phyloP scores from a whole-genome alignment of 345 rosid genomes.

The Trapa bicornis region DNA sequence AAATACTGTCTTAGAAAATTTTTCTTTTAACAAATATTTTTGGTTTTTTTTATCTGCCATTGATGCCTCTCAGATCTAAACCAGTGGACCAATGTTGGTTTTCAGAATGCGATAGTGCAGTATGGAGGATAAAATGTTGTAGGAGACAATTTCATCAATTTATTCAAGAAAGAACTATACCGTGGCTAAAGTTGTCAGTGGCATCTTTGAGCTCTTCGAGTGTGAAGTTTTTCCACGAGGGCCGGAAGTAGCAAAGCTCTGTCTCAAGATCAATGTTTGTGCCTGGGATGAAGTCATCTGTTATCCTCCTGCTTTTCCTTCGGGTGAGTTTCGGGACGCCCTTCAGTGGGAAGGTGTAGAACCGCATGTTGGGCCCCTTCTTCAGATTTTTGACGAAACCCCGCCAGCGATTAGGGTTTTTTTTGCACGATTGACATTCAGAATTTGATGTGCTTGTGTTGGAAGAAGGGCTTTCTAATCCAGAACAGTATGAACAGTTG shows the following conservation, averaged over 20 bases:
- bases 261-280: constrained; percentile 35
- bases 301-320: constrained; percentile 47
- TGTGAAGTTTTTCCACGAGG: constrained; percentile 68
- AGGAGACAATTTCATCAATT: too few relatives aligned
- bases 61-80: too few relatives aligned
- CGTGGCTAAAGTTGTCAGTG: constrained; percentile 53
- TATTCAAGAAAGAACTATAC: constrained; percentile 16
- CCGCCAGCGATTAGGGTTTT: constrained; percentile 25
- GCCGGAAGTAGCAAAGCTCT: constrained; percentile 47
- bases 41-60: too few relatives aligned
- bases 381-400: constrained; percentile 47
- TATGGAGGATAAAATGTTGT: too few relatives aligned
- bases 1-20: background rate
- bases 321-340: constrained; percentile 50
- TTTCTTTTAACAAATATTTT: background rate
- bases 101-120: background rate
- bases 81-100: background rate
- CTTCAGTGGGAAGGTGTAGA: constrained; percentile 34
- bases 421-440: constrained; percentile 17
- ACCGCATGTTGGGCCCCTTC: constrained; percentile 40
- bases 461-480: constrained; percentile 19
- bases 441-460: constrained; percentile 47
- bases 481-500: constrained; percentile 20
- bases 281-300: constrained; percentile 41
- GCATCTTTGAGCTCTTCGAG: constrained; percentile 59